phyloP scores from a whole-genome alignment of 257 asterid species.

The Jasminum sambac region DNA sequence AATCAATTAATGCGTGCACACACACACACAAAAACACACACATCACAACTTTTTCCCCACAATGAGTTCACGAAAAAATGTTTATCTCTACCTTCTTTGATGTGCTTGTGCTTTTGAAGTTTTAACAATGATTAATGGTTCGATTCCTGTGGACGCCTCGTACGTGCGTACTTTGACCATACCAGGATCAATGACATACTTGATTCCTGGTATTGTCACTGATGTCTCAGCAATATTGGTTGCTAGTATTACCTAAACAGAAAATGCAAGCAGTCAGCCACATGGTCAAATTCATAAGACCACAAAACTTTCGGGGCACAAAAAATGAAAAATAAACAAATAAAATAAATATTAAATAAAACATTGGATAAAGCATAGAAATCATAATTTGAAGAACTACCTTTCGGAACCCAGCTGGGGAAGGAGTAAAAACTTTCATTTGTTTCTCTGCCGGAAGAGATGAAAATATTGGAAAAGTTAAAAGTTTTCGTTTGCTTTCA shows the following conservation, averaged over 20 bases:
- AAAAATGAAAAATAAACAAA: no score
- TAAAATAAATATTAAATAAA: no score
- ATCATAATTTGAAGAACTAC: no score
- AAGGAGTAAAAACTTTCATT: conserved; percentile 83
- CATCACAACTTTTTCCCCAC: conserved; percentile 5
- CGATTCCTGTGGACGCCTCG: conserved; percentile 80
- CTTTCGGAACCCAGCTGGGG: conserved; percentile 87
- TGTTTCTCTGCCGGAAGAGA: conserved; percentile 97
- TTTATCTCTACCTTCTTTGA: conserved; percentile 74
- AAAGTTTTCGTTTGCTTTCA: conserved; percentile 67
- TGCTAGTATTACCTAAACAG: conserved; percentile 75
- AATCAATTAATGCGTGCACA: no score
- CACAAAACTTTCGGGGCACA: no score
- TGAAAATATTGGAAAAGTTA: conserved; percentile 76
- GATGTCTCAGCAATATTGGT: conserved; percentile 99
- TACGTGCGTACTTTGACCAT: conserved; percentile 92
- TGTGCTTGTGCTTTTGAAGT: conserved; percentile 97
- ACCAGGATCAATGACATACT: conserved; percentile 96
- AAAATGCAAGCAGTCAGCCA: conserved; percentile 27
- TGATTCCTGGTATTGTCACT: conserved; percentile 97
- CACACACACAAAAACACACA: no score
- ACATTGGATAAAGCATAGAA: no score
- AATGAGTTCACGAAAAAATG: background rate
- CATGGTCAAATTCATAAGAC: no score
- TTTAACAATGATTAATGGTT: conserved; percentile 80